Percentiles rank a stretch among this genome's conserved stretches.
phyloP scores from a whole-genome alignment of 176 grass and related monocot species.

The Canna indica region DNA sequence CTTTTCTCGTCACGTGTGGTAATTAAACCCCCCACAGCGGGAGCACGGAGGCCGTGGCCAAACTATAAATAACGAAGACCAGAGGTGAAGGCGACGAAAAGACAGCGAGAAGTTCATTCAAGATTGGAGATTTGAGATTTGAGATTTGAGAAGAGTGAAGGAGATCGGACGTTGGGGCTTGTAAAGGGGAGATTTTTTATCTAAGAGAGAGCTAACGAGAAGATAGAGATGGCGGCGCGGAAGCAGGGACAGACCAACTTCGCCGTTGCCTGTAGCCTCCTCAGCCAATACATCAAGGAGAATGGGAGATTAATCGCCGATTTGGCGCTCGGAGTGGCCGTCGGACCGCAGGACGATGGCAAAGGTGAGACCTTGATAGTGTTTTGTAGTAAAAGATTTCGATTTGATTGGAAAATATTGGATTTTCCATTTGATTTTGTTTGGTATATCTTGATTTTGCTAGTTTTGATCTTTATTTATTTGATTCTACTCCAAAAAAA shows the following conservation, averaged over 20 bases:
- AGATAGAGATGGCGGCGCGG: not conserved
- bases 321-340: not conserved
- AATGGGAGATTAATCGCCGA: conserved; percentile 9
- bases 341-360: conserved; percentile 8
- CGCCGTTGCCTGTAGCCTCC: conserved; percentile 11
- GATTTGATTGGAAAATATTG: not conserved
- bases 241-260: conserved; percentile 5
- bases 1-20: not conserved
- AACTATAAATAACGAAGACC: not conserved
- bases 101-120: too few relatives aligned
- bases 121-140: too few relatives aligned
- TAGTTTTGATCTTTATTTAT: not conserved
- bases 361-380: conserved; percentile 27
- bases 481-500: not conserved
- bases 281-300: conserved; percentile 18
- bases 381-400: not conserved
- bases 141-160: not conserved
- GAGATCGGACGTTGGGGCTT: too few relatives aligned
- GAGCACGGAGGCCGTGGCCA: not conserved
- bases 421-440: not conserved
- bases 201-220: not conserved
- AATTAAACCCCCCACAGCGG: too few relatives aligned
- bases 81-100: not conserved
- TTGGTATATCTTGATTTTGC: not conserved
- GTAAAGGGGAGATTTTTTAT: not conserved